Evolutionary conservation across 2,329 filamentous ascomycete species (phyloP), one percentile per base, ranked within the genome.

Genomic region (Aspergillus oerlinghausenensis): DNA sequence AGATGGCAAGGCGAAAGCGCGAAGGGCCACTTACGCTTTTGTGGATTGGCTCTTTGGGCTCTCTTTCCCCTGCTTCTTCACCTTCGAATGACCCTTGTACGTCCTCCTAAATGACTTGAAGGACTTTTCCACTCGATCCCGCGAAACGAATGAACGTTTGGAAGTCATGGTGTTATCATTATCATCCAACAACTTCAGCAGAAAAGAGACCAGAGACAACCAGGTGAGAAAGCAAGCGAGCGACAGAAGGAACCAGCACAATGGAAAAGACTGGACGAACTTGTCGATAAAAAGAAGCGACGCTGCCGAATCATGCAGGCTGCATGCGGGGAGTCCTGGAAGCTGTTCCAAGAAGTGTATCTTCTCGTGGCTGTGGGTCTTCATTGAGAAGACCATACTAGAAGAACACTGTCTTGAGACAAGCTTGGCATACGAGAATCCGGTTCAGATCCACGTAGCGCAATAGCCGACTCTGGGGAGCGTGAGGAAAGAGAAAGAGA

Each of bases 41-140:
- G 79, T 75, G 61, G 70, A 75, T 63, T 79, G 78, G 73, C 38
- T 14, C 11, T 47, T 51, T 50, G 60, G 48, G 54, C 77, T 84
- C 68, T 88, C 85, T 77, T 88, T 92, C 80, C 89, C 88, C 78
- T 93, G 88, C 84, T 95, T 82, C 84, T 90, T 94, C 83, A 87
- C 81, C 83, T 92, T 94, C 77, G 86, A 82, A 70, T 86, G 83
- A 79, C 93, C 89, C 81, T 88, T 86, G 74, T 84, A 84, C 65
- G 82, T 84, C 82, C 88, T 94, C 82, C 88, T 90, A 70, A 76
- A 72, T 75, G 88, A 82, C 82, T 90, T 92, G 75, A 86, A 83
- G 77, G 88, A 83, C 86, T 96, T 97, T 80, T 90, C 89, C 76
- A 92, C 89, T 71, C 92, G 89, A 77, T 93, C 88, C 76, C 87